Conservation (phyloP, 768 basidiomycete species). For the Mycena polygramma region DNA sequence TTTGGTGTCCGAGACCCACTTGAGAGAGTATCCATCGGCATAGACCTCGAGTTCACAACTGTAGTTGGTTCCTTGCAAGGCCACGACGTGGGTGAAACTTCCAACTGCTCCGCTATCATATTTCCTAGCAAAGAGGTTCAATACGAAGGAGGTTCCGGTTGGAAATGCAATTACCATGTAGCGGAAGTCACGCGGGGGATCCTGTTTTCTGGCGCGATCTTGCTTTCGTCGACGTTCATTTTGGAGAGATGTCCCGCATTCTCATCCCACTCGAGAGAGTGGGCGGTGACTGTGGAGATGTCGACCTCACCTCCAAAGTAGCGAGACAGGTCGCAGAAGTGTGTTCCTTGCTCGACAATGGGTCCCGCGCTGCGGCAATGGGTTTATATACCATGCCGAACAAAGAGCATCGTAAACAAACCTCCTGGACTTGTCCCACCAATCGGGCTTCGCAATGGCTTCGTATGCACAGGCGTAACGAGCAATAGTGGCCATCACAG, state of each 20-base stretch:
- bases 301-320: conserved; percentile 98
- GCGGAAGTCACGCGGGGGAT: conserved; percentile 95
- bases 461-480: conserved; percentile 94
- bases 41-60: conserved; percentile 95
- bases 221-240: conserved; percentile 85
- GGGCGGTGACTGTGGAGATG: conserved; percentile 81
- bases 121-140: conserved; percentile 70
- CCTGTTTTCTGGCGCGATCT: conserved; percentile 88
- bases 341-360: conserved; percentile 93
- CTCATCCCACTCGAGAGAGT: conserved; percentile 94
- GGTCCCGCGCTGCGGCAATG: conserved; percentile 73
- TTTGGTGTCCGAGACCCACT: conserved; percentile 59
- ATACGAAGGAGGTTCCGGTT: conserved; percentile 24
- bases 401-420: conserved; percentile 39
- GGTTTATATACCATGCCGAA: conserved; percentile 8
- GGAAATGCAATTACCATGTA: conserved; percentile 70
- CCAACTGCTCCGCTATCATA: conserved; percentile 96
- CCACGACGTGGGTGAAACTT: conserved; percentile 89
- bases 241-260: conserved; percentile 87
- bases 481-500: conserved; percentile 96
- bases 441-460: conserved; percentile 83
- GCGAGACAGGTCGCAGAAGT: conserved; percentile 96
- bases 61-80: conserved; percentile 93
- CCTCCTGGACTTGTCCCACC: conserved; percentile 96
- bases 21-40: conserved; percentile 92